These are phyloP conservation scores for Colletotrichum agaves DNA, from an alignment of 2,329 filamentous ascomycete species.

Conservation along the genomic window DNA sequence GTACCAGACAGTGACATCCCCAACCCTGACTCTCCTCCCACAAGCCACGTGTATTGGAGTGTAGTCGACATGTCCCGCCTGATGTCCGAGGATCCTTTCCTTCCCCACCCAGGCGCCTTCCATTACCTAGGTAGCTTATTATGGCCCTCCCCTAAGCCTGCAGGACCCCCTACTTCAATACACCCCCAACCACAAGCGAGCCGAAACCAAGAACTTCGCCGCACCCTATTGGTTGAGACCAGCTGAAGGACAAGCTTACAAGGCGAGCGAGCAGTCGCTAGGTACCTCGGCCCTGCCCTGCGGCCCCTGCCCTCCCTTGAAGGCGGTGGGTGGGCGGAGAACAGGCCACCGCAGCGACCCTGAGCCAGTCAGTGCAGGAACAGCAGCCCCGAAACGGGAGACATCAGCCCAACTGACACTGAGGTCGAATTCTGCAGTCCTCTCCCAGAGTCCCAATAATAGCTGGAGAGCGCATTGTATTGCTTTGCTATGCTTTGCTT, in stretches of 20 bases:
- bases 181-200: constrained; percentile 18
- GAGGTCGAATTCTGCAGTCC: background rate
- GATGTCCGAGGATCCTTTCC: constrained; percentile 29
- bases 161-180: constrained; percentile 15
- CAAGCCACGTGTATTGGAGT: constrained; percentile 1
- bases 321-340: constrained; percentile 30
- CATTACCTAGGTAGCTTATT: no score
- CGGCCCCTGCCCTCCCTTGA: no score
- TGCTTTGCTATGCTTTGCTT: constrained; percentile 25
- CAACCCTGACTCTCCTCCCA: background rate
- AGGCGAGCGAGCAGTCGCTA: constrained; percentile 20
- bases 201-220: constrained; percentile 19
- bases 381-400: constrained; percentile 32
- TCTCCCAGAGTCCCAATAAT: no score
- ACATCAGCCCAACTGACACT: background rate
- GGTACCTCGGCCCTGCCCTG: background rate
- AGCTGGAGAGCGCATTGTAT: constrained; percentile 3
- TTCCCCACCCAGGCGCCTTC: constrained; percentile 3
- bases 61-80: constrained; percentile 30
- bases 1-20: constrained; percentile 26
- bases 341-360: constrained; percentile 29
- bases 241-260: constrained; percentile 19
- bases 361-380: constrained; percentile 35
- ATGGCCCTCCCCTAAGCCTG: constrained; percentile 18
- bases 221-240: constrained; percentile 17